Base-by-base conservation (phyloP, 768 basidiomycete genomes). In the Boletus pseudo-olivaceus region DNA sequence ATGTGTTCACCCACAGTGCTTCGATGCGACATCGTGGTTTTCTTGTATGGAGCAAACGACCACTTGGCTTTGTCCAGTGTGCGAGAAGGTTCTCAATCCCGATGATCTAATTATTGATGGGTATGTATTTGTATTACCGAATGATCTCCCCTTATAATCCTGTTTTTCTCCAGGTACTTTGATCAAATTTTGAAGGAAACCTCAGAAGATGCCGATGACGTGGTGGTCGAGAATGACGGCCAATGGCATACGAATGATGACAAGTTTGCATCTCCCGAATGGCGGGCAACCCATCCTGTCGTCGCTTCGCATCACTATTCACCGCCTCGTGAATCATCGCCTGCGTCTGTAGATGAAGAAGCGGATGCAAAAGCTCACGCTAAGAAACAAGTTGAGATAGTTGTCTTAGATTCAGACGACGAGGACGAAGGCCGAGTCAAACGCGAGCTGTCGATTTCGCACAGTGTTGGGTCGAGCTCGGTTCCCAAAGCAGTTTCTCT, bases 31-130 rank as follows among this genome's bases (percentile, higher is more conserved):
- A 17, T 92, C 90, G 38, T 99, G 94, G 94, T 92, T 88, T 65
- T 87, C 87, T 5, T 84, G 96, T 68, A 98, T 97, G 84, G 91
- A 96, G 65, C 87, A 92, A 73, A 98, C 94, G 9, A 97, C 96
- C 2, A 94, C 93, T 30, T 99, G 91, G 88, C 71, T 88, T 43
- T 98, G 97, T 71, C 96, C 97, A 27, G 88, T 93, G 40, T 98
- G 97, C 72, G 91, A 93, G 68, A 85, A 82, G 64, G 74, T 78
- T 43, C 70, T 99, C 49, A 82, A 86, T 58, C 74, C 82, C 19
- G 87, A 88, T 33, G 92, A 98, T 55, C 74, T 99, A 34, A 87
- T 97, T 35, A 79, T 96, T 54, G 97, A 99, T 67, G 95, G 93
- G 95, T 93, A 70, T 40, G 82, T 66, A 14, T 50, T 32, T 52